Percentiles rank a stretch among this genome's conserved stretches.
phyloP scores from a whole-genome alignment of 169 alveolate genomes.

The Perkinsus chesapeaki region DNA sequence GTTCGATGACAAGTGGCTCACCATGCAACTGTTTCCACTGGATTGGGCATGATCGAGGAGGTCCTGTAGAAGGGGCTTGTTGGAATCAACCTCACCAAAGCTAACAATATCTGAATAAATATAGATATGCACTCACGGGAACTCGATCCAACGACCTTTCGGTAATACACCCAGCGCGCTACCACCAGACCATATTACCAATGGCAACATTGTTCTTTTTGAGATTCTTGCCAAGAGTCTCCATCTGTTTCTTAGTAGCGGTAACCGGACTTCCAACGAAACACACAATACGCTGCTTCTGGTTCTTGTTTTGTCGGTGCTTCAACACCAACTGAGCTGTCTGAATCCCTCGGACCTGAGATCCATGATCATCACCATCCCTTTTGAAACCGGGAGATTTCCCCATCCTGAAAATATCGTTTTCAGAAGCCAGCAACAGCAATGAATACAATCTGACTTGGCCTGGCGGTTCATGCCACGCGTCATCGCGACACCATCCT shows the following conservation, averaged over 20 bases:
- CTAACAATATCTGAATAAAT: slow-evolving; percentile 57
- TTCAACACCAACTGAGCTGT: slow-evolving; percentile 87
- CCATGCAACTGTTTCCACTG: slow-evolving; percentile 54
- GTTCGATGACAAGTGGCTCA: neutral
- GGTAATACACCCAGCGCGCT: neutral
- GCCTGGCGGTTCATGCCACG: no score
- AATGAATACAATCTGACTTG: no score
- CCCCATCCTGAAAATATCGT: no score
- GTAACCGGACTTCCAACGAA: slow-evolving; percentile 89
- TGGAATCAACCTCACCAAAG: slow-evolving; percentile 71
- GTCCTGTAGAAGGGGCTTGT: slow-evolving; percentile 58
- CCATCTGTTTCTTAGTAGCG: slow-evolving; percentile 51
- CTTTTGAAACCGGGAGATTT: no score
- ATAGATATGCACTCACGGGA: neutral
- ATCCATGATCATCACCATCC: no score
- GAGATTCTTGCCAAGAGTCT: slow-evolving; percentile 77
- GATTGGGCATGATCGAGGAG: slow-evolving; percentile 65
- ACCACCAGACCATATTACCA: neutral
- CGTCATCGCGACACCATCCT: no score
- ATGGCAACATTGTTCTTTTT: slow-evolving; percentile 87
- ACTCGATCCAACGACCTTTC: neutral
- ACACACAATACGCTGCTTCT: slow-evolving; percentile 85
- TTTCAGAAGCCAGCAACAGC: no score
- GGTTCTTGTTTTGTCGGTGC: slow-evolving; percentile 88
- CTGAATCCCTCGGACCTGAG: slow-evolving; percentile 56